Conservation (phyloP, 2,329 filamentous ascomycete genomes). For the Colletotrichum australisinense region DNA sequence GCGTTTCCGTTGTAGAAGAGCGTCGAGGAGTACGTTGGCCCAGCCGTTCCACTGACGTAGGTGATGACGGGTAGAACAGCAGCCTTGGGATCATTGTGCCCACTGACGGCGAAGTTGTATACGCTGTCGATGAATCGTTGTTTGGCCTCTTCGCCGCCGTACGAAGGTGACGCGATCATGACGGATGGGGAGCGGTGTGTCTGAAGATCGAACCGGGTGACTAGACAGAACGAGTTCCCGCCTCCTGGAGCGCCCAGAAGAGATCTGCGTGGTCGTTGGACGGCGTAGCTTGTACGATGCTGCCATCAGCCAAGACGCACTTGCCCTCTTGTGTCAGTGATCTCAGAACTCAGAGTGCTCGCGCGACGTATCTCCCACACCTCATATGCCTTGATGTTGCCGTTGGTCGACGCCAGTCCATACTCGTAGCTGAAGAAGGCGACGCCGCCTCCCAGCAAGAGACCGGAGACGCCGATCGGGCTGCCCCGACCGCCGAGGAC, state of each 20-base stretch:
- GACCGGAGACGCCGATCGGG: not conserved
- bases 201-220: slow-evolving; percentile 43
- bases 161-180: not conserved
- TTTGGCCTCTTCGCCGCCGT: not conserved
- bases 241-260: slow-evolving; percentile 58
- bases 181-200: slow-evolving; percentile 13
- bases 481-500: not conserved
- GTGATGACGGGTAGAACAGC: not conserved
- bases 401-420: not conserved
- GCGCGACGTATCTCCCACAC: not conserved
- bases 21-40: not conserved
- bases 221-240: slow-evolving; percentile 49
- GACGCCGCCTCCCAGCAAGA: not conserved
- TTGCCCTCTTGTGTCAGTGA: slow-evolving; percentile 37
- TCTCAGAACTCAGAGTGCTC: not conserved
- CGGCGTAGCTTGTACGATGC: slow-evolving; percentile 54
- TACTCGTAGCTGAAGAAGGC: not conserved
- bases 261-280: slow-evolving; percentile 50
- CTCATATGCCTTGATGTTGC: not conserved
- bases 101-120: not conserved
- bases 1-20: slow-evolving; percentile 16
- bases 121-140: not conserved
- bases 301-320: slow-evolving; percentile 59
- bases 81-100: not conserved
- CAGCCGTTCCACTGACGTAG: not conserved